phyloP scores from a whole-genome alignment of 805 yeast genomes.

The Nakazawaea populi region DNA sequence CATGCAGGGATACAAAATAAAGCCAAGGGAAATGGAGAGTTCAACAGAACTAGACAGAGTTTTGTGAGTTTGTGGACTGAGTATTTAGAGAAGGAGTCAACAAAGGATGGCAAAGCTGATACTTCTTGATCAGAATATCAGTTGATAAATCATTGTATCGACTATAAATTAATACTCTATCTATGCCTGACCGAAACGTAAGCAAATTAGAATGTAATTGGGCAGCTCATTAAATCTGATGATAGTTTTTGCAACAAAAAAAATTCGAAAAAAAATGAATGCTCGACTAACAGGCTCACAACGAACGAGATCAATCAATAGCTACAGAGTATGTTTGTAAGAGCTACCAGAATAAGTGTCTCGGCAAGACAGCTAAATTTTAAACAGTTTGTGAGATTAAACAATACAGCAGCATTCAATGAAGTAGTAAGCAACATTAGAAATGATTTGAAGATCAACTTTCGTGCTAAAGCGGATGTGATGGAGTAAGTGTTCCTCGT shows the following conservation, averaged over 20 bases:
- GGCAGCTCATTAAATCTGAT: no score
- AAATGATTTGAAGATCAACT: conserved; percentile 26
- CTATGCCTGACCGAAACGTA: no score
- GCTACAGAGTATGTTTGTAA: conserved; percentile 1
- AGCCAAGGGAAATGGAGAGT: conserved; percentile 19
- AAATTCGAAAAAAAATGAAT: no score
- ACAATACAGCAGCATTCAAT: conserved; percentile 23
- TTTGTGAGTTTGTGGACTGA: conserved; percentile 79
- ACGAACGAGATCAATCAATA: no score
- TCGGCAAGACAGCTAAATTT: neutral
- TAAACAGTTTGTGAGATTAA: conserved; percentile 15
- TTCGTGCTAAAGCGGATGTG: conserved; percentile 27
- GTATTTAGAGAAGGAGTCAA: conserved; percentile 67
- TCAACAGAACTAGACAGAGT: conserved; percentile 30
- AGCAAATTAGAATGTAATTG: no score
- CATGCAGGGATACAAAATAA: conserved; percentile 61
- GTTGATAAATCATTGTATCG: neutral
- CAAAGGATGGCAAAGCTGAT: conserved; percentile 15
- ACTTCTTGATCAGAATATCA: neutral
- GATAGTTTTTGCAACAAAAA: no score
- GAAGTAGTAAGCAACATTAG: conserved; percentile 21
- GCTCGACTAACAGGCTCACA: no score
- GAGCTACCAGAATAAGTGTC: neutral
- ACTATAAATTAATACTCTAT: neutral
- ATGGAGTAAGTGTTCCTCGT: conserved; percentile 17